Evolutionary conservation across 202 grass and related monocot species (phyloP).

Genomic region (Zoysia matrella): DNA sequence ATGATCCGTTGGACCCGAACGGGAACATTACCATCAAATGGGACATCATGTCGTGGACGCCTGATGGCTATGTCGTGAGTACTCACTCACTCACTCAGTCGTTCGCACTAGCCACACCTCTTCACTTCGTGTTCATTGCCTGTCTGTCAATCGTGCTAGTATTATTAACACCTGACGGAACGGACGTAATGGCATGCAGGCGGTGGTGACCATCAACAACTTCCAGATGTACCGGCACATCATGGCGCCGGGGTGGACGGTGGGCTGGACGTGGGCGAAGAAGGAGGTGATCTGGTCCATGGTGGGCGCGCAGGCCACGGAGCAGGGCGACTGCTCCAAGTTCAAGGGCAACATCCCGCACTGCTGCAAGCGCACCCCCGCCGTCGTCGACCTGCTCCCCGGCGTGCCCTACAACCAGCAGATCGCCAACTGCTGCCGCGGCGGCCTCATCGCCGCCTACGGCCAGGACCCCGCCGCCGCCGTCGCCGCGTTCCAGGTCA

Average conservation of each 20-base stretch:
- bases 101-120: too few species aligned
- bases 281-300: slow-evolving; percentile 96
- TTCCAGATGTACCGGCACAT: slow-evolving; percentile 96
- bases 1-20: slow-evolving; percentile 86
- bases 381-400: slow-evolving; percentile 83
- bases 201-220: slow-evolving; percentile 88
- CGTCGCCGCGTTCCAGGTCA: slow-evolving; percentile 83
- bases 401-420: slow-evolving; percentile 98
- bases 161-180: too few species aligned
- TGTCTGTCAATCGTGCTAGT: background rate
- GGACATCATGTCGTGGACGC: slow-evolving; percentile 95
- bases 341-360: slow-evolving; percentile 96
- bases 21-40: slow-evolving; percentile 99
- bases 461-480: slow-evolving; percentile 68
- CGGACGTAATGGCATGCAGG: slow-evolving; percentile 31
- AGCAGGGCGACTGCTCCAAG: slow-evolving; percentile 94
- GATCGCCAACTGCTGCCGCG: slow-evolving; percentile 93
- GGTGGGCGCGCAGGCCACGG: slow-evolving; percentile 92
- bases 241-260: slow-evolving; percentile 79
- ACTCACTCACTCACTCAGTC: too few species aligned
- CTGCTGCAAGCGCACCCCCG: slow-evolving; percentile 76
- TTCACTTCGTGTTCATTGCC: too few species aligned
- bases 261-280: slow-evolving; percentile 89
- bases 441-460: slow-evolving; percentile 70
- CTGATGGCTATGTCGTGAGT: slow-evolving; percentile 94